phyloP scores from a whole-genome alignment of 345 rosid species.

The Viola odorata region DNA sequence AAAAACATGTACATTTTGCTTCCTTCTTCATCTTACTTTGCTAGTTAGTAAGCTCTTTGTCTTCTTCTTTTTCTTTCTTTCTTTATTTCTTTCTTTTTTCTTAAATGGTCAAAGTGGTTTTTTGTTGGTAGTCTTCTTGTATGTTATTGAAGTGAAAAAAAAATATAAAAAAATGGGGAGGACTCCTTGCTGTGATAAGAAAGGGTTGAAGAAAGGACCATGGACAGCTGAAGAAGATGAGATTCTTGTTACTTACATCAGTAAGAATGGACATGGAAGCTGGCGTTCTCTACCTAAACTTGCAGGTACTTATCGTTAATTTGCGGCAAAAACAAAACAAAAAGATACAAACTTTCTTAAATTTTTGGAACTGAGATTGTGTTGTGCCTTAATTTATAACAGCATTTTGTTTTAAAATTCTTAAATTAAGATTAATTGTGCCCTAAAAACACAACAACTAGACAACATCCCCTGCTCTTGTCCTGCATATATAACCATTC shows the following conservation, averaged over 20 bases:
- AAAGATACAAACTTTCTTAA: too few relatives aligned
- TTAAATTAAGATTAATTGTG: too few relatives aligned
- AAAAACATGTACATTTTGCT: background rate
- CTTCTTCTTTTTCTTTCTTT: background rate
- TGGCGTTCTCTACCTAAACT: conserved; percentile 36
- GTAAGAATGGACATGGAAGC: conserved; percentile 33
- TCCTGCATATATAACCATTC: too few relatives aligned
- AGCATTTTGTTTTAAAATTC: too few relatives aligned
- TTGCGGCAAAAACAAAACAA: too few relatives aligned
- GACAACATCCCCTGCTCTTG: too few relatives aligned
- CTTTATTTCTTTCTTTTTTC: background rate
- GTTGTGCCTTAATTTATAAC: too few relatives aligned
- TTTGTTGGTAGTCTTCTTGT: conserved; percentile 3
- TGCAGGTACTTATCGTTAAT: conserved; percentile 13
- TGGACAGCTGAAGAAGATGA: conserved; percentile 35
- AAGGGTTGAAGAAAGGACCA: conserved; percentile 35
- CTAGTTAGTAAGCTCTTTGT: background rate
- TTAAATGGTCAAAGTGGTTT: background rate
- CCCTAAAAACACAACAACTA: too few relatives aligned
- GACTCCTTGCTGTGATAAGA: conserved; percentile 33
- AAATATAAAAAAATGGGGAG: conserved; percentile 18
- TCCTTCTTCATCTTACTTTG: background rate
- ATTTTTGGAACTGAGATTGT: too few relatives aligned
- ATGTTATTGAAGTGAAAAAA: background rate
- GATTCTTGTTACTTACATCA: conserved; percentile 24